Evolutionary conservation across 352 stramenopile species (phyloP).

Genomic region (Pythium volutum): DNA sequence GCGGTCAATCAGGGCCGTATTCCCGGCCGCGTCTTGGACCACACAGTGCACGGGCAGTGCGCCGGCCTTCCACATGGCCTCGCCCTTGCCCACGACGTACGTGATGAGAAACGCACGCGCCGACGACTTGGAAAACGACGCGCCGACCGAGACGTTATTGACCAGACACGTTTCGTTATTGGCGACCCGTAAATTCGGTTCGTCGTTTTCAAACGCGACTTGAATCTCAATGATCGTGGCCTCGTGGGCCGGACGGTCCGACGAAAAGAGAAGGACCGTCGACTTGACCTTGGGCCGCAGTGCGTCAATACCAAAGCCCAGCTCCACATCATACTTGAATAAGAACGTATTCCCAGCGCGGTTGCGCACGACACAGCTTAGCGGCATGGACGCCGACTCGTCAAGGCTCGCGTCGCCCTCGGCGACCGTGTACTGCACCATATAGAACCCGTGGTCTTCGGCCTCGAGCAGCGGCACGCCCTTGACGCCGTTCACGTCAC

Average conservation of each 20-base stretch:
- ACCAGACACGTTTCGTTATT: constrained; percentile 45
- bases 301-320: constrained; percentile 58
- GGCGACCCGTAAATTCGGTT: constrained; percentile 35
- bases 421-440: constrained; percentile 59
- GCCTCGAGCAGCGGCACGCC: constrained; percentile 38
- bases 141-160: constrained; percentile 59
- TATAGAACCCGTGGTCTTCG: constrained; percentile 58
- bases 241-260: constrained; percentile 55
- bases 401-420: constrained; percentile 36
- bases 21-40: constrained; percentile 49
- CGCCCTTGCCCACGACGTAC: constrained; percentile 53
- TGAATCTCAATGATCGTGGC: constrained; percentile 67
- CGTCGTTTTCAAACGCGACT: constrained; percentile 38
- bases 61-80: constrained; percentile 54
- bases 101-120: constrained; percentile 48
- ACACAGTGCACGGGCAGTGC: constrained; percentile 50
- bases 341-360: constrained; percentile 35
- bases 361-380: constrained; percentile 45
- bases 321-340: constrained; percentile 35
- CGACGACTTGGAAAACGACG: constrained; percentile 48
- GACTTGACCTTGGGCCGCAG: constrained; percentile 38
- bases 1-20: constrained; percentile 43
- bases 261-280: constrained; percentile 55
- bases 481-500: constrained; percentile 48
- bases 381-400: constrained; percentile 31